Conservation (phyloP, 208 protist genomes). For the Crithidia thermophila region DNA sequence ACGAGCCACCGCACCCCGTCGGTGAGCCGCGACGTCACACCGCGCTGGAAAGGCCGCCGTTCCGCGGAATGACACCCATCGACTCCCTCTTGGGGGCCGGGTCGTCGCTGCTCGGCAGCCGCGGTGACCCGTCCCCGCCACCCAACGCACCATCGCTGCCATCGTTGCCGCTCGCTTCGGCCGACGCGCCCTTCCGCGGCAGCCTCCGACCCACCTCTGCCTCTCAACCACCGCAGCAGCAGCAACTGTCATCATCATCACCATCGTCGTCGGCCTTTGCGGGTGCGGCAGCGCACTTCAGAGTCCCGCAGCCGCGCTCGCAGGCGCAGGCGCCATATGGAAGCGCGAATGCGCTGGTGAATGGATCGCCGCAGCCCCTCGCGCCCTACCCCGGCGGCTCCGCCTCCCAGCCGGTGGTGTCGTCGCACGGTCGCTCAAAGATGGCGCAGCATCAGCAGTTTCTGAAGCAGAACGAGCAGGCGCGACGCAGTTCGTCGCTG, state of each 20-base stretch:
- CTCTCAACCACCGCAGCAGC: background rate
- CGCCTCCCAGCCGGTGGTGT: constrained; percentile 7
- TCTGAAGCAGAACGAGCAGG: constrained; percentile 26
- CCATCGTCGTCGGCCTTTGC: background rate
- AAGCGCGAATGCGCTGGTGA: background rate
- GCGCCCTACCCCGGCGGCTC: too few species aligned
- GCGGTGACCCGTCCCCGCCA: too few species aligned
- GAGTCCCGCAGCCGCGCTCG: constrained; percentile 5
- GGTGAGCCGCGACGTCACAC: background rate
- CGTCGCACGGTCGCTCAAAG: constrained; percentile 10
- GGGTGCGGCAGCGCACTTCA: constrained; percentile 3
- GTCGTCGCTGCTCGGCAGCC: background rate
- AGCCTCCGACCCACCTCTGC: too few species aligned
- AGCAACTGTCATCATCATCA: background rate
- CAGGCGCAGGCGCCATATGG: background rate
- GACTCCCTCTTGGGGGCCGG: too few species aligned
- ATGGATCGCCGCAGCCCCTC: background rate
- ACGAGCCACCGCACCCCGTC: constrained; percentile 24
- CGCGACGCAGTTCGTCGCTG: constrained; percentile 25
- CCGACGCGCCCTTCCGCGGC: too few species aligned
- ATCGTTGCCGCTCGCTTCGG: too few species aligned
- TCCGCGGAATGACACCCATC: too few species aligned
- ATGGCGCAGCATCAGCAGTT: constrained; percentile 25
- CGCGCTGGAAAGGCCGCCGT: background rate
- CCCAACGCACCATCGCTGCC: too few species aligned